Evolutionary conservation across 2,329 filamentous ascomycete species (phyloP), one percentile per base, ranked within the genome.

Genomic region (Trematosphaeria pertusa): DNA sequence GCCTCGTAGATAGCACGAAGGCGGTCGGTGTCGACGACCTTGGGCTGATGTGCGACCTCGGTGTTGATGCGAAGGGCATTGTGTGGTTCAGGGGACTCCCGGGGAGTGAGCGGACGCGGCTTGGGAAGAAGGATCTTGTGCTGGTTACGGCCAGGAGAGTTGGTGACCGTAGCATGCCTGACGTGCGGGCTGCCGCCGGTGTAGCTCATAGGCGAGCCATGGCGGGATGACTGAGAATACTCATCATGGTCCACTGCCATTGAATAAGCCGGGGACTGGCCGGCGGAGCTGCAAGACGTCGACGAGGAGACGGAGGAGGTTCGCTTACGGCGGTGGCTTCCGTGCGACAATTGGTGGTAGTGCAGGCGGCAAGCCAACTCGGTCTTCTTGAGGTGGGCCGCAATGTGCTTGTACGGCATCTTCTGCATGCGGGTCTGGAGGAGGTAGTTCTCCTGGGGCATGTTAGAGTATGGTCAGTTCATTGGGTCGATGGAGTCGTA

Each of bases 381-480:
- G 0, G 89, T 94, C 79, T 94, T 95, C 75, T 91, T 90, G 59
- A 94, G 77, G 62, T 92, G 87, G 48, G 87, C 84, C 48, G 89
- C 89, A 67, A 94, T 94, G 70, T 93, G 88, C 79, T 93, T 94
- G 75, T 94, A 94, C 0, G 89, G 89, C 85, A 93, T 91, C 75
- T 93, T 93, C 65, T 92, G 88, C 64, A 89, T 83, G 48, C 89
- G 87, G 50, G 88, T 92, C 73, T 91, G 88, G 51, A 94, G 81
- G 43, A 94, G 85, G 71, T 93, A 94, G 47, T 86, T 82, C 75
- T 94, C 90, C 89, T 93, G 54, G 52, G 37, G 26, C n/a, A 9
- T 46, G 61, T 69, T 39, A 70, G 58, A 17, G 40, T 17, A 28
- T 41, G 26, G 22, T 21, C 31, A 17, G 37, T 30, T 33, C 9